A percentile compares a stretch with the other conserved stretches of the same genome.
These are phyloP conservation scores for Hypoxylon sp. DNA, from an alignment of 2,329 filamentous ascomycete species.

Conservation along the genomic window DNA sequence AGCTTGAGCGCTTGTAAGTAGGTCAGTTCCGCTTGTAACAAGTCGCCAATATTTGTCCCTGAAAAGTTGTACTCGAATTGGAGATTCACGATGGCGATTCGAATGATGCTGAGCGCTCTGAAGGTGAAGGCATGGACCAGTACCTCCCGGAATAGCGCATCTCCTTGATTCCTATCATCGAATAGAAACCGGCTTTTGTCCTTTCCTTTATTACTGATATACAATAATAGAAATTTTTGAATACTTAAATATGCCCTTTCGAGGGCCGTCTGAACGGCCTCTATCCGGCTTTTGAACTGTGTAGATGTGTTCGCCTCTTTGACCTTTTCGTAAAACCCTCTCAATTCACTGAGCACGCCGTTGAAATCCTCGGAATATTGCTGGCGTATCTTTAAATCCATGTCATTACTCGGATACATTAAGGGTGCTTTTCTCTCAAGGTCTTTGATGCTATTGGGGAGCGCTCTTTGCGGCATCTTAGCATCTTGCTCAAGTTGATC, in stretches of 20 bases:
- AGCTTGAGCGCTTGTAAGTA: constrained; percentile 23
- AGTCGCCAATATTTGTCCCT: background rate
- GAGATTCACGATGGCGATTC: constrained; percentile 17
- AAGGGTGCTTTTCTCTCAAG: constrained; percentile 4
- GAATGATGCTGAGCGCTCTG: constrained; percentile 16
- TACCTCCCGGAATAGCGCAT: background rate
- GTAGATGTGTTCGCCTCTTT: background rate
- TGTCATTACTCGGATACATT: constrained; percentile 24
- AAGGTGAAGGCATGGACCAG: background rate
- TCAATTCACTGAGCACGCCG: background rate
- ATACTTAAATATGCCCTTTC: background rate
- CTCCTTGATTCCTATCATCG: background rate
- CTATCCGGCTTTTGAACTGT: background rate
- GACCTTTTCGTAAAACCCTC: background rate
- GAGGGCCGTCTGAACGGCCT: background rate
- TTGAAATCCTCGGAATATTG: background rate
- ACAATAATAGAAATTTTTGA: background rate
- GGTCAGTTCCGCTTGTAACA: constrained; percentile 26
- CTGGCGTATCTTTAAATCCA: constrained; percentile 3
- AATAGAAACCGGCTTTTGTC: background rate
- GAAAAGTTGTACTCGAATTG: background rate
- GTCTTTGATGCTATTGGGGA: background rate
- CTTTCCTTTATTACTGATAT: background rate
- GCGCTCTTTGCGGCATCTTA: too few species aligned
- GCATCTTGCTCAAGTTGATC: background rate